phyloP scores from a whole-genome alignment of 2,329 filamentous ascomycete species.

The Zalaria sp. region DNA sequence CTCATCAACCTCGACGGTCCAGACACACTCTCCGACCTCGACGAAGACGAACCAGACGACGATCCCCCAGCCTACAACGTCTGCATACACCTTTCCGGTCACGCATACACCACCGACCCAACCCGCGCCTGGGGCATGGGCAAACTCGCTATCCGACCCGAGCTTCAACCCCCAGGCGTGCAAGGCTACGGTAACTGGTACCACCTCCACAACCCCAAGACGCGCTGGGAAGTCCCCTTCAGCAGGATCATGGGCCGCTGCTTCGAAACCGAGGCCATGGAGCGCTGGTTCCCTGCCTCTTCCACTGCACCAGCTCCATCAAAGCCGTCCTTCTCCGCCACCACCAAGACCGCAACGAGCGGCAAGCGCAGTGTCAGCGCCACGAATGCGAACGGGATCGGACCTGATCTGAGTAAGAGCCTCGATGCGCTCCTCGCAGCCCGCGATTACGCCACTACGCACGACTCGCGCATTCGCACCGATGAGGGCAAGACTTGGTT shows the following conservation, averaged over 20 bases:
- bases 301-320: neutral
- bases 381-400: neutral
- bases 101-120: slow-evolving; percentile 29
- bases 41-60: slow-evolving; percentile 30
- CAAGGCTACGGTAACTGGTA: slow-evolving; percentile 39
- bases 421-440: slow-evolving; percentile 30
- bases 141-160: slow-evolving; percentile 9
- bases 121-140: slow-evolving; percentile 17
- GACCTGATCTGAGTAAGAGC: slow-evolving; percentile 26
- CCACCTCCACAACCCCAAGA: slow-evolving; percentile 27
- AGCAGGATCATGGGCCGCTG: slow-evolving; percentile 39
- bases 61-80: slow-evolving; percentile 29
- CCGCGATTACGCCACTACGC: slow-evolving; percentile 29
- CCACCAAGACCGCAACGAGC: neutral
- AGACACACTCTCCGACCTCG: slow-evolving; percentile 12
- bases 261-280: slow-evolving; percentile 36
- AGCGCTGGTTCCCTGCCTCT: slow-evolving; percentile 26
- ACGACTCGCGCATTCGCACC: slow-evolving; percentile 33
- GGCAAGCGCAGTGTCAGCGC: neutral
- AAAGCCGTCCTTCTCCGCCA: neutral
- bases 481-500: slow-evolving; percentile 34
- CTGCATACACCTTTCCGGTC: slow-evolving; percentile 34
- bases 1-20: slow-evolving; percentile 33
- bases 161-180: slow-evolving; percentile 26
- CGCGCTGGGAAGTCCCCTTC: slow-evolving; percentile 30